Evolutionary conservation across 148 eudicot species (phyloP).

Genomic region (Fagopyrum homotropicum): DNA sequence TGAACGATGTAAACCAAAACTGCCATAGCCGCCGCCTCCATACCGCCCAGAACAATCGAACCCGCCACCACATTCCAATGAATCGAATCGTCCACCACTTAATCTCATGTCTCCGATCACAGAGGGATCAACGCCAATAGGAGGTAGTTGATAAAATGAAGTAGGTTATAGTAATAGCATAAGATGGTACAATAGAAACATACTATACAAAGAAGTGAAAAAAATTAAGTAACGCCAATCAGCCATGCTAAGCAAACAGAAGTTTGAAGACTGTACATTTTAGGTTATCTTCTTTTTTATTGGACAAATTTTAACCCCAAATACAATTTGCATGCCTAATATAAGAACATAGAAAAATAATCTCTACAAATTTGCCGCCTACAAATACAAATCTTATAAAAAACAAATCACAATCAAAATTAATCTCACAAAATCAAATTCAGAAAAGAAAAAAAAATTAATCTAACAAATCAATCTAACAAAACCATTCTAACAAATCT

Average conservation of each 20-base stretch:
- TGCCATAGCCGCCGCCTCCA: constrained; percentile 34
- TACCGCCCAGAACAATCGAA: constrained; percentile 33
- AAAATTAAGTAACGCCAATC: neutral
- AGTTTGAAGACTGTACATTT: neutral
- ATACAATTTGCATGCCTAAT: neutral
- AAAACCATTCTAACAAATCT: no score
- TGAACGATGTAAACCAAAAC: constrained; percentile 13
- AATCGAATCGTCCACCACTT: constrained; percentile 24
- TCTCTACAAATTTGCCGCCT: constrained; percentile 67
- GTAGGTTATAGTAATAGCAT: neutral
- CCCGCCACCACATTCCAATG: constrained; percentile 28
- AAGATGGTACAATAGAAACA: neutral
- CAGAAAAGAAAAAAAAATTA: no score
- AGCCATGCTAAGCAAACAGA: neutral
- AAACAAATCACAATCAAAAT: no score
- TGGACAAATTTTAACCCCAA: neutral
- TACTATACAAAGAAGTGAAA: neutral
- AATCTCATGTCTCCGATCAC: constrained; percentile 37
- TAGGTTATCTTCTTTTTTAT: neutral
- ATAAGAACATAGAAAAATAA: constrained; percentile 10
- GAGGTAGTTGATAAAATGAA: constrained; percentile 53
- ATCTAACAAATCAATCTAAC: no score
- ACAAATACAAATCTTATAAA: constrained; percentile 15
- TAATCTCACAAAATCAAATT: no score
- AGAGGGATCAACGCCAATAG: constrained; percentile 50